Evolutionary conservation across 176 grass and related monocot genomes (phyloP).

Genomic region (Musa itinerans): DNA sequence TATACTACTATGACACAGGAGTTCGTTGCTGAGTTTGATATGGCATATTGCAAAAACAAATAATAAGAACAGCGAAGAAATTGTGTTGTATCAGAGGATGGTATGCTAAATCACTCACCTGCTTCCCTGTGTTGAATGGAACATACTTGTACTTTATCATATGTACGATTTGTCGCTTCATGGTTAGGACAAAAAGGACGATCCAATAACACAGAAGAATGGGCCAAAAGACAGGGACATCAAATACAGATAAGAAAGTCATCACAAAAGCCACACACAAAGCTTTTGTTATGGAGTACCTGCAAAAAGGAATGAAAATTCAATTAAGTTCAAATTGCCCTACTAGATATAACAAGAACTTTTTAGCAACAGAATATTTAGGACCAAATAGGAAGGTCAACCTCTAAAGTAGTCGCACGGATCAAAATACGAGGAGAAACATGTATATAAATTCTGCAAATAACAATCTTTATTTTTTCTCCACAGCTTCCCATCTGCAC

Average conservation of each 20-base stretch:
- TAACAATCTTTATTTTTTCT: too few relatives aligned
- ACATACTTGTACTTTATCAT: constrained; percentile 92
- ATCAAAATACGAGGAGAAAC: too few relatives aligned
- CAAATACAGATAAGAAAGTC: constrained; percentile 95
- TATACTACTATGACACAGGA: too few relatives aligned
- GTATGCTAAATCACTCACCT: constrained; percentile 30
- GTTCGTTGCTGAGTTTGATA: not conserved
- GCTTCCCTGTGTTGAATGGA: constrained; percentile 70
- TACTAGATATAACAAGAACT: not conserved
- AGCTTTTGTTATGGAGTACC: constrained; percentile 96
- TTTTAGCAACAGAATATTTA: not conserved
- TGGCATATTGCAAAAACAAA: not conserved
- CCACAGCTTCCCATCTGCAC: too few relatives aligned
- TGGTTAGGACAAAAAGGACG: constrained; percentile 77
- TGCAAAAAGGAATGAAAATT: constrained; percentile 26
- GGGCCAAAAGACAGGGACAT: constrained; percentile 93
- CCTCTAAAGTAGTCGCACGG: not conserved
- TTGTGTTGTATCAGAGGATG: not conserved
- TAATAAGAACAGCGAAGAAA: not conserved
- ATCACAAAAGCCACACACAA: constrained; percentile 80
- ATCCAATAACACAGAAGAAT: constrained; percentile 93
- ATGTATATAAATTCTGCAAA: too few relatives aligned
- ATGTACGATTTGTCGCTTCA: constrained; percentile 93
- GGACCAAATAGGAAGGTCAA: not conserved
- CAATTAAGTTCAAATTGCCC: not conserved